Evolutionary conservation across 2,329 filamentous ascomycete genomes (phyloP), one percentile per base, ranked within the genome.

Genomic region (Colletotrichum phormii): DNA sequence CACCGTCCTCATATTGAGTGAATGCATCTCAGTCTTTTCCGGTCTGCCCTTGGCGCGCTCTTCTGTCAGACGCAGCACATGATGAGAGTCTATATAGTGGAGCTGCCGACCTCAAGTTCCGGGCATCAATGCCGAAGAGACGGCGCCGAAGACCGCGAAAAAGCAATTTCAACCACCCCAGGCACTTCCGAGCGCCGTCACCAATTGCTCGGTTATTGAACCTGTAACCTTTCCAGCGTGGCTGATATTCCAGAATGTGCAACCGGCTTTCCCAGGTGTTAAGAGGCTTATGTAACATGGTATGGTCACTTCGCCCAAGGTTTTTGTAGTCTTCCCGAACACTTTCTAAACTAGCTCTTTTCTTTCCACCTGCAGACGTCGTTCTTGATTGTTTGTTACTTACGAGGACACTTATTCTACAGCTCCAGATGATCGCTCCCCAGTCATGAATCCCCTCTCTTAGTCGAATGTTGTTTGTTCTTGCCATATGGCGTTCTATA

Each of bases 51-150:
- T 54, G 22, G 58, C 22, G 59, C 33, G 59, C 42, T 59, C 59
- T 46, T 72, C 42, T 22, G 26, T 57, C 46, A 49, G 33, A 69
- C n/a, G 53, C 18, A 49, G 42, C 31, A 26, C 26, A 35, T 64
- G 51, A 54, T 57, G 46, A 69, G 66, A 73, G 66, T 35, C 60
- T 73, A 73, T 73, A 64, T 29, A 71, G 71, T 71, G 71, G 66
- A 57, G 71, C 70, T 31, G 22, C 54, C 31, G 53, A 54, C 26
- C 33, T 64, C 26, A 18, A 64, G 6, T 37, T 72, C 60, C 60
- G 70, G 70, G 60, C 54, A 64, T n/a, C 12, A 70, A 70, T 35
- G 70, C 70, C 70, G 70, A 70, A 22, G 46, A 46, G 9, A 60
- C 24, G 64, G 65, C 33, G 24, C 42, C 54, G 42, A 70, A 26